Evolutionary conservation across 352 stramenopile species (phyloP).

Genomic region (Pythium aphanidermatum): DNA sequence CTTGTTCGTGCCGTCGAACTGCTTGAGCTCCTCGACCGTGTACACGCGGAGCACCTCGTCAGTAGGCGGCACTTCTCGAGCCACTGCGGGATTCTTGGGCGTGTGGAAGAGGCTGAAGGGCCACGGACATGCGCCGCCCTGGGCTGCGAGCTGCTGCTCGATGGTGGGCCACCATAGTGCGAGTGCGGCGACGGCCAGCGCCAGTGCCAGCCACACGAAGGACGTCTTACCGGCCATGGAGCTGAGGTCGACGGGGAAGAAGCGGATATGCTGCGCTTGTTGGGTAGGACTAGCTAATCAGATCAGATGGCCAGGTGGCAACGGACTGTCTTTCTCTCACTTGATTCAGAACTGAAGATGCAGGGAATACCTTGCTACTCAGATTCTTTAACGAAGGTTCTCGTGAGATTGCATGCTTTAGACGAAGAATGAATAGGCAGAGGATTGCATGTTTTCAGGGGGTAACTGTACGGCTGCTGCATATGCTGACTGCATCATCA

Average conservation of each 20-base stretch:
- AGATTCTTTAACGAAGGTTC: no score
- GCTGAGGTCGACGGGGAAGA: background rate
- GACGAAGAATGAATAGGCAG: no score
- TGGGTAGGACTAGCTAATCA: no score
- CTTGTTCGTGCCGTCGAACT: conserved; percentile 66
- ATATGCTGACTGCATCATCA: no score
- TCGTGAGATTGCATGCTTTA: no score
- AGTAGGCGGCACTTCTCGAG: conserved; percentile 15
- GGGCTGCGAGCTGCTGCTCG: conserved; percentile 52
- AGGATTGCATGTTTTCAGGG: no score
- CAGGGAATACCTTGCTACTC: no score
- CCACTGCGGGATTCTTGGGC: conserved; percentile 12
- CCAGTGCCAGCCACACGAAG: conserved; percentile 39
- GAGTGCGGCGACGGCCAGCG: conserved; percentile 45
- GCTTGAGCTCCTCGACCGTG: conserved; percentile 57
- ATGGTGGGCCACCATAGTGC: conserved; percentile 65
- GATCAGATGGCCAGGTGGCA: no score
- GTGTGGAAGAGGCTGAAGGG: conserved; percentile 47
- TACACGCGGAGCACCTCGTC: conserved; percentile 34
- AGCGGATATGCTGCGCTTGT: background rate
- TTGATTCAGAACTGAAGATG: no score
- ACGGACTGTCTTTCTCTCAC: no score
- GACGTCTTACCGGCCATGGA: conserved; percentile 2
- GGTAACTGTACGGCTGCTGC: no score
- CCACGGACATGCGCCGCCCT: conserved; percentile 58